Conservation (phyloP, 2,329 filamentous ascomycete species). For the Geosmithia morbida region DNA sequence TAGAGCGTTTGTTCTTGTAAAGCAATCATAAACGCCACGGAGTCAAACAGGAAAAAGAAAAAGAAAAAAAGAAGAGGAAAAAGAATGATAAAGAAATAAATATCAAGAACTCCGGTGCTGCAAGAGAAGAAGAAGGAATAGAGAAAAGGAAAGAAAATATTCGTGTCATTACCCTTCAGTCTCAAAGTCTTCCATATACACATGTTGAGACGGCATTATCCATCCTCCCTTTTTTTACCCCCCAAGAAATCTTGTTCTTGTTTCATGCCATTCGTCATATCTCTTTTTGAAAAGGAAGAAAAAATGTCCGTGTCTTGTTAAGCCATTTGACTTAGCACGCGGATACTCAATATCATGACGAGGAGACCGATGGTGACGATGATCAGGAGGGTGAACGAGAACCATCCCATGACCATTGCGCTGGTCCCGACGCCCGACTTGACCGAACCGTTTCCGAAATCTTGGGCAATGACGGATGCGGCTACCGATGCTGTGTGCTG, state of each 20-base stretch:
- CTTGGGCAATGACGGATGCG: conserved; percentile 83
- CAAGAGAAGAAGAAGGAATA: background rate
- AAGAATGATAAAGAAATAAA: too few relatives aligned
- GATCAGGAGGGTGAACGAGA: conserved; percentile 84
- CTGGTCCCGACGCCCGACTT: conserved; percentile 79
- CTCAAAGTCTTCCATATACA: background rate
- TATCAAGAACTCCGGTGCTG: conserved; percentile 1
- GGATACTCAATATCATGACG: conserved; percentile 93
- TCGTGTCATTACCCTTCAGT: background rate
- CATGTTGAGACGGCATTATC: background rate
- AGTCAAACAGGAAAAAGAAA: background rate
- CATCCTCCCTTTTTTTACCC: background rate
- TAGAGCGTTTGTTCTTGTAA: too few relatives aligned
- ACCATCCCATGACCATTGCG: conserved; percentile 97
- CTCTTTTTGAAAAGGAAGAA: too few relatives aligned
- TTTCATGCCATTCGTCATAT: conserved; percentile 8
- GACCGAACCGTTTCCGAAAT: conserved; percentile 81
- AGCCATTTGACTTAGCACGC: conserved; percentile 52
- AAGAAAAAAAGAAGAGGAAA: background rate
- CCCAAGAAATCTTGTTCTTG: conserved; percentile 3
- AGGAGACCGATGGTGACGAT: conserved; percentile 90
- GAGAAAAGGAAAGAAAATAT: background rate
- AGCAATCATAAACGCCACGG: background rate
- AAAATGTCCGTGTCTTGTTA: background rate
- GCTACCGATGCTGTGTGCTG: conserved; percentile 95